Percentiles rank a stretch among this genome's conserved stretches.
Conservation (phyloP, 164 flowering plant species). For the Vitis rotundifolia region DNA sequence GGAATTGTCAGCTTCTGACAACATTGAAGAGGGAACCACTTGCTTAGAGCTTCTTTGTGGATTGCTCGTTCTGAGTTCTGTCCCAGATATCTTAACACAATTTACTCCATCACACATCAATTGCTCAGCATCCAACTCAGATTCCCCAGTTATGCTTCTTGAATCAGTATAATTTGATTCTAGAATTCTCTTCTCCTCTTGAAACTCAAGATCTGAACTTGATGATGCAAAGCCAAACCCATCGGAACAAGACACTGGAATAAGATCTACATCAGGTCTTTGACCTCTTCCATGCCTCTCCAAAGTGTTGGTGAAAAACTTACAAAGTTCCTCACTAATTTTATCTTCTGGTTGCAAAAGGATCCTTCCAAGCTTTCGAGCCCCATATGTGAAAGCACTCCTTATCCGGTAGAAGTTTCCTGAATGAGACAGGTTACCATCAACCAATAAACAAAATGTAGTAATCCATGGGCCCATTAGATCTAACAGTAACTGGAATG, state of each 20-base stretch:
- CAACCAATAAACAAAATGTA: neutral
- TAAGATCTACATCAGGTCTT: slow-evolving; percentile 53
- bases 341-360: slow-evolving; percentile 41
- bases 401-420: slow-evolving; percentile 67
- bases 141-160: slow-evolving; percentile 5
- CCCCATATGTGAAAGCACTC: slow-evolving; percentile 65
- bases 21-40: neutral
- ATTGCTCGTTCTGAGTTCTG: neutral
- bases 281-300: slow-evolving; percentile 54
- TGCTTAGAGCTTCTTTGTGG: neutral
- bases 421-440: slow-evolving; percentile 13
- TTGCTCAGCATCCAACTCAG: slow-evolving; percentile 12
- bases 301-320: slow-evolving; percentile 56
- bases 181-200: slow-evolving; percentile 11
- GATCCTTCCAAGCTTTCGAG: slow-evolving; percentile 49
- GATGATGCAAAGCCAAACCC: slow-evolving; percentile 5
- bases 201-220: slow-evolving; percentile 16
- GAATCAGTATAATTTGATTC: slow-evolving; percentile 7
- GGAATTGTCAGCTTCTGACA: slow-evolving; percentile 6
- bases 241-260: slow-evolving; percentile 11
- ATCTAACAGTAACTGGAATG: neutral
- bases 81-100: neutral
- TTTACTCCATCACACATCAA: slow-evolving; percentile 4
- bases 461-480: no score
- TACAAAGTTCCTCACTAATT: slow-evolving; percentile 40